These are phyloP conservation scores for Hydnomerulius pinastri DNA, from an alignment of 768 basidiomycete genomes.

Conservation along the genomic window DNA sequence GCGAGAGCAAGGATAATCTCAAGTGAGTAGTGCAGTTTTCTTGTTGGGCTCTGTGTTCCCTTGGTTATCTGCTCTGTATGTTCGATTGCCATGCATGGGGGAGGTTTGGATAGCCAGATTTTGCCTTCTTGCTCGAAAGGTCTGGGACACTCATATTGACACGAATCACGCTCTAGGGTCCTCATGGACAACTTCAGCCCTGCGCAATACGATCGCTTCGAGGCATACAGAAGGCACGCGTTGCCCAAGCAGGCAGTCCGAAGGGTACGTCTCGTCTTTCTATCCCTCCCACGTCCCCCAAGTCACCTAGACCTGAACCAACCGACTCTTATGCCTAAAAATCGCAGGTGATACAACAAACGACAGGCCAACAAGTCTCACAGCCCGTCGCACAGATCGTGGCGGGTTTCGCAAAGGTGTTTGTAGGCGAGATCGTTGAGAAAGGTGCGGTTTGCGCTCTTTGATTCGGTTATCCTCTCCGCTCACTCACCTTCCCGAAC, in stretches of 20 bases:
- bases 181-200: constrained; percentile 87
- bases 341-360: constrained; percentile 78
- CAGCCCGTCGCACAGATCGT: constrained; percentile 88
- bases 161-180: constrained; percentile 62
- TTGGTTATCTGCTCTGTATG: neutral
- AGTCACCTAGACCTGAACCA: neutral
- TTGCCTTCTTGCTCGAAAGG: no score
- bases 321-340: neutral
- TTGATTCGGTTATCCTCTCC: neutral
- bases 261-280: constrained; percentile 49
- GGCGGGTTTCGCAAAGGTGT: constrained; percentile 88
- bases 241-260: constrained; percentile 81
- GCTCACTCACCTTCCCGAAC: neutral
- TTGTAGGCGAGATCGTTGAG: constrained; percentile 90
- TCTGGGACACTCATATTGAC: neutral
- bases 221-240: constrained; percentile 83
- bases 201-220: constrained; percentile 85
- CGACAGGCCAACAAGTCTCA: constrained; percentile 78
- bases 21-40: constrained; percentile 55
- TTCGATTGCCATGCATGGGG: no score
- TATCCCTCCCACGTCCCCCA: neutral
- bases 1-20: constrained; percentile 85
- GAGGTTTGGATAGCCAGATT: no score
- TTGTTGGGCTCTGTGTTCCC: neutral
- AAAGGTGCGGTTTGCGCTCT: constrained; percentile 52